phyloP scores from a whole-genome alignment of 2,329 filamentous ascomycete genomes.

The Cladophialophora exuberans region DNA sequence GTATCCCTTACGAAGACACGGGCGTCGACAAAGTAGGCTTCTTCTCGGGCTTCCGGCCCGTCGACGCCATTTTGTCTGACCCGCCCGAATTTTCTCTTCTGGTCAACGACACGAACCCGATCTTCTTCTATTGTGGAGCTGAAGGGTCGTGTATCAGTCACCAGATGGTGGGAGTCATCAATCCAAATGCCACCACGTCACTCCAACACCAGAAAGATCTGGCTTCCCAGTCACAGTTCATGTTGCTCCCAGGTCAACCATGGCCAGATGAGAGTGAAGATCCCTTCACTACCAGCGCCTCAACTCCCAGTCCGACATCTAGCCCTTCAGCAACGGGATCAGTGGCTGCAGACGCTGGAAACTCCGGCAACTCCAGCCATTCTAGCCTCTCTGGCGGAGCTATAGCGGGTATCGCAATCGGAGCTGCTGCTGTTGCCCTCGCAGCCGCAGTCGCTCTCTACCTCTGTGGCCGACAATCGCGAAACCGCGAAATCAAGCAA shows the following conservation, averaged over 20 bases:
- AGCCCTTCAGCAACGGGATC: not conserved
- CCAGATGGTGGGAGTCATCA: conserved; percentile 77
- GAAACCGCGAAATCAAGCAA: not conserved
- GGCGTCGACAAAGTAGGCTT: conserved; percentile 55
- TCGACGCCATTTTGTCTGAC: conserved; percentile 52
- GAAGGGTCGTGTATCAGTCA: conserved; percentile 65
- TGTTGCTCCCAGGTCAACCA: conserved; percentile 30
- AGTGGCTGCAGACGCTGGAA: not conserved
- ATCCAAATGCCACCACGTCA: conserved; percentile 50
- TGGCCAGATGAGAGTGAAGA: conserved; percentile 27
- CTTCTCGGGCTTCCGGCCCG: conserved; percentile 55
- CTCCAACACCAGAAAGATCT: conserved; percentile 28
- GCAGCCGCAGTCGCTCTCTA: conserved; percentile 22
- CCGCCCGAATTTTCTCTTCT: conserved; percentile 44
- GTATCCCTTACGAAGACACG: conserved; percentile 63
- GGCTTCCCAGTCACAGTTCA: conserved; percentile 27
- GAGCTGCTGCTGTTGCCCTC: conserved; percentile 19
- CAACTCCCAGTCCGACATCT: conserved; percentile 11
- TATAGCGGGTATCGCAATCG: conserved; percentile 28
- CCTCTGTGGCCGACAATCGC: conserved; percentile 24
- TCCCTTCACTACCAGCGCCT: conserved; percentile 16
- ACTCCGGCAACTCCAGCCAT: not conserved
- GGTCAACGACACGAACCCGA: conserved; percentile 65
- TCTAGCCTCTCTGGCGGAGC: conserved; percentile 20
- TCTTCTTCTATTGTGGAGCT: conserved; percentile 73